Evolutionary conservation across 352 stramenopile genomes (phyloP).

Genomic region (Halophytophthora batemanensis): DNA sequence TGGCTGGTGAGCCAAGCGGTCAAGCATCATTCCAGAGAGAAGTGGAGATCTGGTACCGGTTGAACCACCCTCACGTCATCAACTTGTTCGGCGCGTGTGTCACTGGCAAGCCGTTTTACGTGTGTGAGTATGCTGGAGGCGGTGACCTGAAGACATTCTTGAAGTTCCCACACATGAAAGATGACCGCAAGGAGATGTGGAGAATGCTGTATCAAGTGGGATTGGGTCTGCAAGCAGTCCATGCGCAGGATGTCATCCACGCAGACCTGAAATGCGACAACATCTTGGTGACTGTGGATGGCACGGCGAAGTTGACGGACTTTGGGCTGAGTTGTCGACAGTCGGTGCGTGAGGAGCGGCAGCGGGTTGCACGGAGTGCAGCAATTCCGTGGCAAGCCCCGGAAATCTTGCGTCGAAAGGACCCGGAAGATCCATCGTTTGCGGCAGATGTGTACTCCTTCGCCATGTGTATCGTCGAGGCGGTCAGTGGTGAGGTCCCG

Average conservation of each 20-base stretch:
- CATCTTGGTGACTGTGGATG: neutral
- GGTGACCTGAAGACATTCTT: no score
- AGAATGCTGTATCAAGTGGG: neutral
- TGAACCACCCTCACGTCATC: constrained; percentile 8
- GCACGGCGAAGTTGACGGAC: neutral
- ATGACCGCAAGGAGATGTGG: neutral
- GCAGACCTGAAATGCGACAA: neutral
- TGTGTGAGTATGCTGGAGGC: no score
- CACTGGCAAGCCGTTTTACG: no score
- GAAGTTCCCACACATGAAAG: no score
- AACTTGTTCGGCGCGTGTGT: constrained; percentile 6
- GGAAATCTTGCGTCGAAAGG: neutral
- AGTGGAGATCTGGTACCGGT: constrained; percentile 5
- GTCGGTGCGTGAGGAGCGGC: neutral
- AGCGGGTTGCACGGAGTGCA: neutral
- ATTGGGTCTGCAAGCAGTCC: neutral
- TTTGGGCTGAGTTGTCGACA: neutral
- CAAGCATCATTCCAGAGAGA: neutral
- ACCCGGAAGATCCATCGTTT: neutral
- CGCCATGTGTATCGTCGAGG: neutral
- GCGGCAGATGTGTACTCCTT: neutral
- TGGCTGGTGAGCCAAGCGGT: no score
- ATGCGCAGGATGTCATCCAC: neutral
- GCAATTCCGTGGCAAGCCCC: neutral
- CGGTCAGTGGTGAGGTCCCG: neutral